Evolutionary conservation across 2,329 filamentous ascomycete species (phyloP).

Genomic region (Aspergillus udagawae): DNA sequence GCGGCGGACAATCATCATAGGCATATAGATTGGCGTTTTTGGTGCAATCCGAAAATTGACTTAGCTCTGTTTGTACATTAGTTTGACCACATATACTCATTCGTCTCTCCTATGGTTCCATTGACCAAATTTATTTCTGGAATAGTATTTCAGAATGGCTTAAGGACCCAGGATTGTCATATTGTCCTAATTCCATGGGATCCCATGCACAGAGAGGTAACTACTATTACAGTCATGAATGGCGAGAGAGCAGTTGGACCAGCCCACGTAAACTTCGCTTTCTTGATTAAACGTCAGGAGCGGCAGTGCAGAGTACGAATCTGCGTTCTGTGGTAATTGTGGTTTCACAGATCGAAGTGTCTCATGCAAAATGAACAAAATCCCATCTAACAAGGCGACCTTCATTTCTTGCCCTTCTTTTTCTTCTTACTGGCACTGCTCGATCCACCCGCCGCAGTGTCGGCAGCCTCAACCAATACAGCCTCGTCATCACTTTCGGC

Average conservation of each 20-base stretch:
- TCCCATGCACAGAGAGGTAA: background rate
- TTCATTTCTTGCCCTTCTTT: slow-evolving; percentile 48
- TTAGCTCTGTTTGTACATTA: background rate
- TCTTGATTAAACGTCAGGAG: background rate
- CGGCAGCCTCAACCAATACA: slow-evolving; percentile 69
- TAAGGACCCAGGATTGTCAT: background rate
- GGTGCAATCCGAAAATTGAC: background rate
- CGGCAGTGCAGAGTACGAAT: too few relatives aligned
- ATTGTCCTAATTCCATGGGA: background rate
- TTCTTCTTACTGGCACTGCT: slow-evolving; percentile 35
- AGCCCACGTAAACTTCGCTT: background rate
- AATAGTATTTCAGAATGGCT: background rate
- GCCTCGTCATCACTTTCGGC: slow-evolving; percentile 65
- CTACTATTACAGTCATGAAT: background rate
- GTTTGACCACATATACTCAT: background rate
- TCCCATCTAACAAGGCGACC: slow-evolving; percentile 8
- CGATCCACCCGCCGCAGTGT: slow-evolving; percentile 30
- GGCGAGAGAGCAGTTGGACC: background rate
- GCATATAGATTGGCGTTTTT: background rate
- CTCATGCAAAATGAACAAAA: slow-evolving; percentile 1
- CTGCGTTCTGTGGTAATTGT: background rate
- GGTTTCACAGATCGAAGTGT: slow-evolving; percentile 4
- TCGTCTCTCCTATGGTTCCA: background rate
- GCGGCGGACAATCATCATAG: background rate
- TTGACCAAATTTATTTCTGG: background rate